Conservation (phyloP, 192 early-diverging fungal species). For the Dissophora globulifera region DNA sequence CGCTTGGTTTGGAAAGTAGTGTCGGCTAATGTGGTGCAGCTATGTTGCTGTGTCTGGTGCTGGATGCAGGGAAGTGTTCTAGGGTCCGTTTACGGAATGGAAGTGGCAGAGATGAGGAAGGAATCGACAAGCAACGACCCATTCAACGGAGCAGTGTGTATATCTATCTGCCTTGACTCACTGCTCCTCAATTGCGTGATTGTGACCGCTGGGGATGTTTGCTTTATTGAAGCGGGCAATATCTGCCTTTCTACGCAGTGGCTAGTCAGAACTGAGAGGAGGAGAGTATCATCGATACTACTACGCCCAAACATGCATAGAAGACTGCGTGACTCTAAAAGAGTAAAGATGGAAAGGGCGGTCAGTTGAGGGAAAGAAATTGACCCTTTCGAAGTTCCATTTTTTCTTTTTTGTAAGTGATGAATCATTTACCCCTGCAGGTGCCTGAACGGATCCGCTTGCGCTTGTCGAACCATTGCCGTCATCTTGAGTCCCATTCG, state of each 20-base stretch:
- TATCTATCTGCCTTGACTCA: conserved; percentile 25
- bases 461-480: conserved; percentile 5
- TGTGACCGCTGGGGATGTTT: no score
- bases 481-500: conserved; percentile 12
- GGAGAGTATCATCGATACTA: not conserved
- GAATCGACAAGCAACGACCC: no score
- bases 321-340: conserved; percentile 1
- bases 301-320: conserved; percentile 1
- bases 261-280: not conserved
- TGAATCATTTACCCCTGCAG: not conserved
- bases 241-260: no score
- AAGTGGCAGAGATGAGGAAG: not conserved
- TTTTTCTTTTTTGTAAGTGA: no score
- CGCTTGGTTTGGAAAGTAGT: no score
- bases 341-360: not conserved
- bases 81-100: no score
- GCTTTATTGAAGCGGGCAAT: no score
- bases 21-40: no score
- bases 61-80: no score
- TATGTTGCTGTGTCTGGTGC: not conserved
- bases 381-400: no score
- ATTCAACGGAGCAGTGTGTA: no score
- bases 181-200: conserved; percentile 37
- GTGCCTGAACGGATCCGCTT: not conserved
- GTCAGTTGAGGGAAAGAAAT: no score